Evolutionary conservation across 2,329 filamentous ascomycete genomes (phyloP), one percentile per base, ranked within the genome.

Genomic region (Alternaria gansuensis): DNA sequence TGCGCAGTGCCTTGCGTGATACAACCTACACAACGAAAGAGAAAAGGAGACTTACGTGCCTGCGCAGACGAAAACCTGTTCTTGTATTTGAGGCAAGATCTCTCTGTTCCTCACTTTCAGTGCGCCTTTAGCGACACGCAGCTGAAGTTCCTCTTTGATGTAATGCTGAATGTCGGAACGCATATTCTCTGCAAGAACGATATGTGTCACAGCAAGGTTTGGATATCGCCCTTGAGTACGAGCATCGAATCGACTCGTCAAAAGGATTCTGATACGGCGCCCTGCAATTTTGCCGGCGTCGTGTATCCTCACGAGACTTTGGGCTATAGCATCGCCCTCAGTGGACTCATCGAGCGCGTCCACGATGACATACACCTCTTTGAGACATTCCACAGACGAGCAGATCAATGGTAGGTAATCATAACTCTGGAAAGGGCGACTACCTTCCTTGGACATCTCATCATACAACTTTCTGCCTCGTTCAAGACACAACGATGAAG

Each of bases 181-280:
- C 44, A 48, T 48, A 6, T 48, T 48, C n/a, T 48, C 44, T 33
- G 44, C 44, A 34, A 48, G 44, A 34, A 34, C 3, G 13, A 34
- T 3, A 13, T 34, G 26, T 34, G 44, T 33, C 29, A 6, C 23
- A 7, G 5, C 21, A 21, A 48, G 44, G 29, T 6, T 48, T 2
- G 44, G 44, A 48, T 48, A 48, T 48, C 44, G 44, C 5, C 28
- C 44, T 7, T 34, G 28, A 5, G 8, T 21, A 3, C 10, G 28
- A 4, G 29, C 29, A 23, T 48, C 44, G 5, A 46, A 46, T 31
- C 43, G 24, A 26, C 43, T 46, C 24, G 43, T 46, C 5, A 46
- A 2, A 14, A 31, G 26, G 5, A 13, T 26, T 6, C 17, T 46
- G 43, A 31, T 46, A 9, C n/a, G 26, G 43, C 11, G 21, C 4